Evolutionary conservation across 73 alveolate species (phyloP).

Genomic region (Tetrahymena thermophila): DNA sequence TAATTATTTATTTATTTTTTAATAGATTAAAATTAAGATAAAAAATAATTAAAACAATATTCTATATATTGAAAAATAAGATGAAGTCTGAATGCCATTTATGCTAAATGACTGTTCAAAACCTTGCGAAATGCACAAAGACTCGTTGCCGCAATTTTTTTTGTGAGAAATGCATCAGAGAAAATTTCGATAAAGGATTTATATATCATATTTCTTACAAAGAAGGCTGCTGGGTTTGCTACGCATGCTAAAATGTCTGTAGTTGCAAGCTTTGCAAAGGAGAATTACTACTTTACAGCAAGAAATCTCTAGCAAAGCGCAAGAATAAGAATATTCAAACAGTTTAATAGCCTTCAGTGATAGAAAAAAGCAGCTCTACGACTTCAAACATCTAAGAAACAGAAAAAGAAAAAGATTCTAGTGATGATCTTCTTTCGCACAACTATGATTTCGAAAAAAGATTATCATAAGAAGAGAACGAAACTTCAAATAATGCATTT

Average conservation of each 20-base stretch:
- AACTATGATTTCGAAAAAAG: background rate
- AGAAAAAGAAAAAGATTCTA: background rate
- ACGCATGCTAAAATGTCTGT: background rate
- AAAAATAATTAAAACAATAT: no score
- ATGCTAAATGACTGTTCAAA: background rate
- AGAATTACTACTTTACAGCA: background rate
- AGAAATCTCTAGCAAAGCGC: background rate
- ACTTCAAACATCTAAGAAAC: background rate
- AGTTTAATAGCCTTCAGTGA: background rate
- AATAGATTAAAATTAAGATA: no score
- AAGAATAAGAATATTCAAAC: background rate
- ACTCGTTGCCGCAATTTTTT: background rate
- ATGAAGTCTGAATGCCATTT: background rate
- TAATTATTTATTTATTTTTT: no score
- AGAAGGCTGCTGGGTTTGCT: background rate
- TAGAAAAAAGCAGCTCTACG: background rate
- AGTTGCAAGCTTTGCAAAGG: background rate
- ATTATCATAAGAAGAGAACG: background rate
- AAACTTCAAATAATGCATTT: background rate
- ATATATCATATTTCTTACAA: background rate
- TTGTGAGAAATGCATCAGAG: background rate
- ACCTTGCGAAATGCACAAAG: background rate
- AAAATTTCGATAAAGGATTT: background rate
- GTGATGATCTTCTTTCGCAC: background rate
- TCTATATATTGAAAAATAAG: background rate